Conservation (phyloP, 371 early-diverging fungal genomes). For the Actinomucor elegans region DNA sequence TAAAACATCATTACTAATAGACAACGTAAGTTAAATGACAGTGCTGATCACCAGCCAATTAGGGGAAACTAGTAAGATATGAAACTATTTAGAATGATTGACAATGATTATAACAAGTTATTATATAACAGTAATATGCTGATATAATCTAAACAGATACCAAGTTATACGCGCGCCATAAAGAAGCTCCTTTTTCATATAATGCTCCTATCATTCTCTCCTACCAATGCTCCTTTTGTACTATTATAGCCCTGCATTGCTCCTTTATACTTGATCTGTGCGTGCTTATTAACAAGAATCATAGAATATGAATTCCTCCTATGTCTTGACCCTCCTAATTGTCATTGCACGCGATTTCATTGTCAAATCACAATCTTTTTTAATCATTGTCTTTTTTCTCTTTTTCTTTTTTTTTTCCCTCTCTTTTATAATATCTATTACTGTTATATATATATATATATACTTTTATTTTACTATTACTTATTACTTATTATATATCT, state of each 20-base stretch:
- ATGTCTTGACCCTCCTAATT: too few species aligned
- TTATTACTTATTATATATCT: constrained; percentile 1
- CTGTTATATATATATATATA: background rate
- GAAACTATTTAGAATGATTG: too few species aligned
- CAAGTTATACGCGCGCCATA: constrained; percentile 4
- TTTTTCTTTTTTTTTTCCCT: background rate
- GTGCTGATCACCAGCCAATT: too few species aligned
- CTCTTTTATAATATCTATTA: constrained; percentile 4
- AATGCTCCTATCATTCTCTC: background rate
- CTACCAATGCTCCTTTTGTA: background rate
- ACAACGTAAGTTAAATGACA: too few species aligned
- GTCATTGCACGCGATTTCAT: constrained; percentile 3
- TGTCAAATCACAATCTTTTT: constrained; percentile 5
- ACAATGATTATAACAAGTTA: too few species aligned
- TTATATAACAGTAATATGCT: constrained; percentile 26
- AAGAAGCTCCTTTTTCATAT: background rate
- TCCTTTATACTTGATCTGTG: constrained; percentile 3
- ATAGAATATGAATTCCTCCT: too few species aligned
- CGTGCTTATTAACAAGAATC: background rate
- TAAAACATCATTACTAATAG: too few species aligned
- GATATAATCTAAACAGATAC: constrained; percentile 11
- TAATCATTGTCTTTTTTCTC: background rate
- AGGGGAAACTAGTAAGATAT: too few species aligned
- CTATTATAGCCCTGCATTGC: constrained; percentile 9
- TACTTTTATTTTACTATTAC: constrained; percentile 3